A percentile compares a stretch with the other conserved stretches of the same genome.
Conservation (phyloP, 2,329 filamentous ascomycete species). For the Xylaria sp. region DNA sequence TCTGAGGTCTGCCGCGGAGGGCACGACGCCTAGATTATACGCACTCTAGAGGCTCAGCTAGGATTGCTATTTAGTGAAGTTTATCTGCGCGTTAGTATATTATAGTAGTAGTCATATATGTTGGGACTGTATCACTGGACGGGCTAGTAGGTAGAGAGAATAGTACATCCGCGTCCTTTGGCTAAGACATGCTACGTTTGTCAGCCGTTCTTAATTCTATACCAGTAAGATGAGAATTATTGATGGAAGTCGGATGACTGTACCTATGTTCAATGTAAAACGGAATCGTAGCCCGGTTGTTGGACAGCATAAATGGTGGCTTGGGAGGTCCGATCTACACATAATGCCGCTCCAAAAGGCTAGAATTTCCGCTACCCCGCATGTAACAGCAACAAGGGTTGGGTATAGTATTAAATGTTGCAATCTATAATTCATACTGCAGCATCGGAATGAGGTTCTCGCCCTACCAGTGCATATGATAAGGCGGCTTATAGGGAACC, state of each 20-base stretch:
- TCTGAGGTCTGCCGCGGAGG: slow-evolving; percentile 47
- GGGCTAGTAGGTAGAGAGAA: background rate
- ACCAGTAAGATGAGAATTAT: background rate
- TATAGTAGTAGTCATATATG: background rate
- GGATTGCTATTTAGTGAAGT: background rate
- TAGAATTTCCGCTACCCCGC: slow-evolving; percentile 17
- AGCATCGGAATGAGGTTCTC: background rate
- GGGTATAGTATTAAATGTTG: background rate
- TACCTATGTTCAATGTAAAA: background rate
- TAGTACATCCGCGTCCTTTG: background rate
- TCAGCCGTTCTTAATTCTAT: background rate
- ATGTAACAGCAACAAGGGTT: slow-evolving; percentile 12
- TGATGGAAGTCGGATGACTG: background rate
- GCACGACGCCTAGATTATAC: slow-evolving; percentile 52
- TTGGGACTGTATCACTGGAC: too few species aligned
- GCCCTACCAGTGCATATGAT: background rate
- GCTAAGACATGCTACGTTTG: background rate
- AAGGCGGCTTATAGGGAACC: background rate
- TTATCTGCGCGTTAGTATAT: background rate
- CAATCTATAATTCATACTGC: background rate
- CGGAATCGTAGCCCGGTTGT: background rate
- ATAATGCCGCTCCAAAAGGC: background rate
- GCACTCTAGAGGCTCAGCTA: slow-evolving; percentile 44
- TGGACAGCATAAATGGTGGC: background rate
- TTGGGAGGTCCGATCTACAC: background rate